Evolutionary conservation across 176 grass and related monocot species (phyloP).

Genomic region (Panicum miliaceum): DNA sequence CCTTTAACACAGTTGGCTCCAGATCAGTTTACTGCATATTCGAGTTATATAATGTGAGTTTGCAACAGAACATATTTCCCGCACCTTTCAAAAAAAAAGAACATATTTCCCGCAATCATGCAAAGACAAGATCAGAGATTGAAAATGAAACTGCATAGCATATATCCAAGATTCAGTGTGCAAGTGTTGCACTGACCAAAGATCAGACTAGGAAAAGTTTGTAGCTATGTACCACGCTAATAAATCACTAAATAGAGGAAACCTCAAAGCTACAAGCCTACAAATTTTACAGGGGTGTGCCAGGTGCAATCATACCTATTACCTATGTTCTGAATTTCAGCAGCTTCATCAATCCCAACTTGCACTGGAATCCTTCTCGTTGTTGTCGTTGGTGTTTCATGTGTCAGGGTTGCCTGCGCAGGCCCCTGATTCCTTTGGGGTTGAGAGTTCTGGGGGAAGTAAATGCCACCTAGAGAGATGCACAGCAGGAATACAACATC

Average conservation of each 20-base stretch:
- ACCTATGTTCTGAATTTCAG: neutral
- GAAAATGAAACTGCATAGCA: neutral
- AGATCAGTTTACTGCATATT: neutral
- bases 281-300: neutral
- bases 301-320: conserved; percentile 12
- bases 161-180: conserved; percentile 8
- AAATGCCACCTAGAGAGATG: neutral
- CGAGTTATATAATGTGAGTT: neutral
- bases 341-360: conserved; percentile 20
- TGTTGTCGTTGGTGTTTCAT: neutral
- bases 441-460: neutral
- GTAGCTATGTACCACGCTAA: neutral
- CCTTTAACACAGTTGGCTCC: neutral
- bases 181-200: neutral
- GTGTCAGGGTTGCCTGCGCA: neutral
- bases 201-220: neutral
- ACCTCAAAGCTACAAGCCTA: neutral
- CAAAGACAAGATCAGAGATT: neutral
- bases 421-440: too few species aligned
- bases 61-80: conserved; percentile 6
- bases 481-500: conserved; percentile 10
- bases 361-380: neutral
- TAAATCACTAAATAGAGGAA: conserved; percentile 7
- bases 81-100: too few species aligned
- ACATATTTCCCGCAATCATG: neutral